phyloP scores from a whole-genome alignment of 2,329 filamentous ascomycete genomes.

The Ambrosiella beaveri region DNA sequence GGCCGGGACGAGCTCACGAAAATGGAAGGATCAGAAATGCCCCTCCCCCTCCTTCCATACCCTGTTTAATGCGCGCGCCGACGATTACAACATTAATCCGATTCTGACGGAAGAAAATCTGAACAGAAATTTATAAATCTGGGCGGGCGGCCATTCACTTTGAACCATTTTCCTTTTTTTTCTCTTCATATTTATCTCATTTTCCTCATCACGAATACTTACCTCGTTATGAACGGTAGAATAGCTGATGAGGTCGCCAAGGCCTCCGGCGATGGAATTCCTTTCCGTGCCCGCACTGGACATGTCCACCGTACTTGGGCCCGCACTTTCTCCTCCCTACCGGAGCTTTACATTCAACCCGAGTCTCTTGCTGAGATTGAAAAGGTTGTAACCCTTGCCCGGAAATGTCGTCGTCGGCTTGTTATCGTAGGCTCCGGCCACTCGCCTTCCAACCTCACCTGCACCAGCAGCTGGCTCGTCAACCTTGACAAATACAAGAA shows the following conservation, averaged over 20 bases:
- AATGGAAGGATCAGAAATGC: background rate
- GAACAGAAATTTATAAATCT: background rate
- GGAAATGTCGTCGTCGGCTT: constrained; percentile 62
- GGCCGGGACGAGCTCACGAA: background rate
- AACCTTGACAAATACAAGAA: constrained; percentile 73
- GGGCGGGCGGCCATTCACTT: background rate
- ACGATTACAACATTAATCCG: background rate
- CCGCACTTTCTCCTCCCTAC: constrained; percentile 72
- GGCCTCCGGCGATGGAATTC: constrained; percentile 23
- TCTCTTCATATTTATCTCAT: background rate
- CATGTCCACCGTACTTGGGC: constrained; percentile 90
- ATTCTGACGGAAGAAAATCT: background rate
- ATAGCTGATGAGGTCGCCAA: constrained; percentile 10
- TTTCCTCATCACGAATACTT: background rate
- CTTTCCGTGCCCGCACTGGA: constrained; percentile 57
- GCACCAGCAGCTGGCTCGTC: constrained; percentile 83
- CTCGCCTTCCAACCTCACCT: constrained; percentile 81
- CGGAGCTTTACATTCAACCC: constrained; percentile 82
- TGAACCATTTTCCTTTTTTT: background rate
- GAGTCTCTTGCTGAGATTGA: constrained; percentile 64
- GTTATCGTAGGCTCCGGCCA: constrained; percentile 82
- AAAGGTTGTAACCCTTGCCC: constrained; percentile 65
- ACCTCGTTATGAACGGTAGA: constrained; percentile 1
- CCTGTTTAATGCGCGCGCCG: background rate
- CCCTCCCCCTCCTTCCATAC: background rate